Base-by-base conservation (phyloP, 352 stramenopile species). In the Phytophthora sp. region DNA sequence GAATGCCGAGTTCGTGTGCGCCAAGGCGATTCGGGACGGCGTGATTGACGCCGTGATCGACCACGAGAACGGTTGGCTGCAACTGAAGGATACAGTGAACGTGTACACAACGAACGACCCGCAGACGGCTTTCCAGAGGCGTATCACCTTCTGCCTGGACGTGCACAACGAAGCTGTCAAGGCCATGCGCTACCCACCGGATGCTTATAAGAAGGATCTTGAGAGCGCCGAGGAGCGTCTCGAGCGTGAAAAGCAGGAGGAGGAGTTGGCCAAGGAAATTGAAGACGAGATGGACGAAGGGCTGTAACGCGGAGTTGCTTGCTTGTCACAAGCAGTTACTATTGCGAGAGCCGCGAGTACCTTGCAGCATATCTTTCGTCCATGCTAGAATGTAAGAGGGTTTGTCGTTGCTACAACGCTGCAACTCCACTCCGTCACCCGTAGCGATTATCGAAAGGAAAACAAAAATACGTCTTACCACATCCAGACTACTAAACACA, bases 91-190 rank as follows among this genome's bases (percentile, higher is more conserved):
- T 57, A 93, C 82, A 7, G 78, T 91, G 27, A 92, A 94, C 54
- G 80, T 94, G 41, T 95, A 96, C 74, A 96, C 90, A 16, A 99
- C 95, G 2, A 97, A 94, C 58, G 94, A 99, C 74, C 96, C 97
- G 29, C 85, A 97, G 38, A 86, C 94, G 62, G 97, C 96, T 12
- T 99, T 99, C 75, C 93, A 99, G 71, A 89, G 92, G 55, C 94
- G 97, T 73, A 99, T 99, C 75, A 95, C 93, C 4, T 99, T 99
- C 73, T 99, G 97, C 80, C 82, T 99, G 30, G 98, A 99, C 39
- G 98, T 99, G 45, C 97, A 99, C 82, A 99, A 99, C 74, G 97
- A 99, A 80, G 98, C 98, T 36, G 94, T 99, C 29, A 97, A 98
- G 78, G 84, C 82, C 16, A 99, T 99, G 96, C 86, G 94, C 44